phyloP scores from a whole-genome alignment of 1,139 yeast genomes.

The Schizosaccharomyces versatilis region DNA sequence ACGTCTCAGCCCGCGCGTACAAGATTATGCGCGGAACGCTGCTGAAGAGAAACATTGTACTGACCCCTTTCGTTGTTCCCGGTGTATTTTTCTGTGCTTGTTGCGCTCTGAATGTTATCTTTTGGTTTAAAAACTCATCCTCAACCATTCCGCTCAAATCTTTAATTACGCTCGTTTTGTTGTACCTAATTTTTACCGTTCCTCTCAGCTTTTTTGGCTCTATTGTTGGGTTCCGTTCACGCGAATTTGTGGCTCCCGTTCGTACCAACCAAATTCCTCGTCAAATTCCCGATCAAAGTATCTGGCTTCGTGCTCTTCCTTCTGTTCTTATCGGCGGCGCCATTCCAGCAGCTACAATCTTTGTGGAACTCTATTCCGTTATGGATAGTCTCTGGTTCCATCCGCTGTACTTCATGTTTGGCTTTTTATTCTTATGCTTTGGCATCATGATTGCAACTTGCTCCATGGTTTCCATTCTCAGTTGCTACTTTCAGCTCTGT shows the following conservation, averaged over 20 bases:
- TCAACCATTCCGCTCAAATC: constrained; percentile 93
- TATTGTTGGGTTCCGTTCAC: constrained; percentile 46
- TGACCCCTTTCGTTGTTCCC: constrained; percentile 73
- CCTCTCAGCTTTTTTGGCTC: constrained; percentile 75
- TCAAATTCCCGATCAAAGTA: constrained; percentile 80
- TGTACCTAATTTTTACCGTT: constrained; percentile 71
- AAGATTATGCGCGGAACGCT: constrained; percentile 78
- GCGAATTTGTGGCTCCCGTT: constrained; percentile 45
- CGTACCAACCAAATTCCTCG: constrained; percentile 65
- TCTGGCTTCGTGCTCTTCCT: constrained; percentile 50
- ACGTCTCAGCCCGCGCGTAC: constrained; percentile 64
- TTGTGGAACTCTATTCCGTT: constrained; percentile 70
- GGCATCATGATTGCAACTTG: constrained; percentile 64
- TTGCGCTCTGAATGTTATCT: constrained; percentile 55
- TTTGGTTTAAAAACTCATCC: constrained; percentile 57
- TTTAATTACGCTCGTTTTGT: constrained; percentile 51
- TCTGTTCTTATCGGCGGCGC: constrained; percentile 62
- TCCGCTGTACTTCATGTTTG: constrained; percentile 89
- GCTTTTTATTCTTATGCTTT: constrained; percentile 77
- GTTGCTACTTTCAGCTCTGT: constrained; percentile 69
- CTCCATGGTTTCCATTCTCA: constrained; percentile 52
- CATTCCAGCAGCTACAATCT: constrained; percentile 42
- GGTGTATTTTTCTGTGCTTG: constrained; percentile 36
- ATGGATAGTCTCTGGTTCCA: constrained; percentile 86
- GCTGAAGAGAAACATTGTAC: constrained; percentile 66